A percentile compares a stretch with the other conserved stretches of the same genome.
Conservation (phyloP, 805 yeast species). For the Hanseniaspora vineae region DNA sequence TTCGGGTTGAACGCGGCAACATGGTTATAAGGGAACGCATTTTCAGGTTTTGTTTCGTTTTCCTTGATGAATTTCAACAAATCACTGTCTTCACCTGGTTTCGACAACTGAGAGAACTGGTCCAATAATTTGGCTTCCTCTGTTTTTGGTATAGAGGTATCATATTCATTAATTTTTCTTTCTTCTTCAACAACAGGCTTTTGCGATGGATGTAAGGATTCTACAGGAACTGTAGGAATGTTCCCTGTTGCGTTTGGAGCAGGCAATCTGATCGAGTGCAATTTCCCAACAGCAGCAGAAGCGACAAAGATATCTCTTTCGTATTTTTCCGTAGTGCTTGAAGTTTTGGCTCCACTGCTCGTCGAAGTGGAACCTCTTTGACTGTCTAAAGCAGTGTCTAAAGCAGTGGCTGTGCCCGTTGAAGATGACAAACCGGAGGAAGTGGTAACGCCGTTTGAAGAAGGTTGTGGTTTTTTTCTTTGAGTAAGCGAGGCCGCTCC, state of each 20-base stretch:
- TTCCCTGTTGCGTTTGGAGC: slow-evolving; percentile 16
- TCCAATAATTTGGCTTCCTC: slow-evolving; percentile 11
- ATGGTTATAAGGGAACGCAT: not conserved
- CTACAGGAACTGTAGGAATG: slow-evolving; percentile 20
- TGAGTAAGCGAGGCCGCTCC: no score
- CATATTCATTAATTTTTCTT: slow-evolving; percentile 17
- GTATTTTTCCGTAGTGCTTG: not conserved
- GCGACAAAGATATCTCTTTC: slow-evolving; percentile 12
- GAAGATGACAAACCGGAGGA: no score
- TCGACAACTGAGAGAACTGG: not conserved
- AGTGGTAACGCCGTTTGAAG: no score
- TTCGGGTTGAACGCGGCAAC: slow-evolving; percentile 19
- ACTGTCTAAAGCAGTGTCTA: no score
- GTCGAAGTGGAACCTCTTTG: no score
- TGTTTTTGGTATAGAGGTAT: slow-evolving; percentile 19
- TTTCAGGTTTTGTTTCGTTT: not conserved
- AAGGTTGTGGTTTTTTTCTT: no score
- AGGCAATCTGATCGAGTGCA: slow-evolving; percentile 13
- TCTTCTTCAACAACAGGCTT: slow-evolving; percentile 14
- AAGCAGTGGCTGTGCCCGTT: no score
- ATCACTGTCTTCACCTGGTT: slow-evolving; percentile 7
- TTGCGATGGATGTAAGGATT: slow-evolving; percentile 16
- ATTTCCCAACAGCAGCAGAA: slow-evolving; percentile 9
- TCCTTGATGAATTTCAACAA: slow-evolving; percentile 2
- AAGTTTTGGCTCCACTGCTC: no score